Percentiles rank a stretch among this genome's conserved stretches.
These are phyloP conservation scores for California macrophylla DNA, from an alignment of 441 rosid genomes.

Conservation along the genomic window DNA sequence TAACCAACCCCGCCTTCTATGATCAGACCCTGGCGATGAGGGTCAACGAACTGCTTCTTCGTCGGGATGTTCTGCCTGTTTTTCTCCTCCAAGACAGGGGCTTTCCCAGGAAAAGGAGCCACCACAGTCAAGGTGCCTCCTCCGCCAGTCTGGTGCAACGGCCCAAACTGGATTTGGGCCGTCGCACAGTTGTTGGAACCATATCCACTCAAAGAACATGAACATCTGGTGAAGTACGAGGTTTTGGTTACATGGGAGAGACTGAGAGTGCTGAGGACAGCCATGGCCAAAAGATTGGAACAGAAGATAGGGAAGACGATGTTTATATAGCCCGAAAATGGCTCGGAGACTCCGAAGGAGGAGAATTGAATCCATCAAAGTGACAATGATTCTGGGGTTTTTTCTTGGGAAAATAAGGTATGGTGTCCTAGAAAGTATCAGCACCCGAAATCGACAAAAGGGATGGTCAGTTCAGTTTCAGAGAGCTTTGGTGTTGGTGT, in stretches of 20 bases:
- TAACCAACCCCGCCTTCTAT: conserved; percentile 45
- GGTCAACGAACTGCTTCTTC: conserved; percentile 47
- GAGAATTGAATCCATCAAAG: not conserved
- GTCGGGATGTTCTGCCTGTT: conserved; percentile 52
- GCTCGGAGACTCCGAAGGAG: not conserved
- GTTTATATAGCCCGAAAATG: not conserved
- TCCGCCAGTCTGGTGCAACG: not conserved
- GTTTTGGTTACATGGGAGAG: not conserved
- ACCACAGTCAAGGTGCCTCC: conserved; percentile 21
- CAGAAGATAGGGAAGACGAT: not conserved
- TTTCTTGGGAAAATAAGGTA: not conserved
- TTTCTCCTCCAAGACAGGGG: conserved; percentile 20
- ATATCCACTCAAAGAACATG: conserved; percentile 8
- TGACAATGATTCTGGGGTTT: not conserved
- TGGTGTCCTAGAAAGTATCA: not conserved
- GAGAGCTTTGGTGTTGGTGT: not conserved
- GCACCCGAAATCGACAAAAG: not conserved
- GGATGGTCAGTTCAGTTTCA: not conserved
- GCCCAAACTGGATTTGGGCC: not conserved
- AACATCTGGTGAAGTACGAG: conserved; percentile 18
- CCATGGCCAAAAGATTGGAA: conserved; percentile 9
- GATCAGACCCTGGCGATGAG: conserved; percentile 50
- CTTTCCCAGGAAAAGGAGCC: conserved; percentile 24
- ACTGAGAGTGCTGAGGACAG: not conserved
- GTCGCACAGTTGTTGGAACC: conserved; percentile 10